Percentiles rank a stretch among this genome's conserved stretches.
phyloP scores from a whole-genome alignment of 2,329 filamentous ascomycete genomes.

The Claviceps monticola region DNA sequence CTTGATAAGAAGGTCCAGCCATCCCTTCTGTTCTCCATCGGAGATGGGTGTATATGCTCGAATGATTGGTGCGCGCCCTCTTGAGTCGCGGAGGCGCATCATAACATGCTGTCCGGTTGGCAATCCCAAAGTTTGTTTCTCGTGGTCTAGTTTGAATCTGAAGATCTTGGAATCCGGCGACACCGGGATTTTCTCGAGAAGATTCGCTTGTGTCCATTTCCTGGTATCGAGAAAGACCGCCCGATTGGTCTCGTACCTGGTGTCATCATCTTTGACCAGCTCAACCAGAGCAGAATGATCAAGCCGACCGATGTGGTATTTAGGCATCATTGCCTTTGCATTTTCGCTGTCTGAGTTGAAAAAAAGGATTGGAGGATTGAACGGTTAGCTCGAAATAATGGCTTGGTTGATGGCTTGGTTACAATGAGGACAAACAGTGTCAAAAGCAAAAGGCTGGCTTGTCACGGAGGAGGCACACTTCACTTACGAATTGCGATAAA shows the following conservation, averaged over 20 bases:
- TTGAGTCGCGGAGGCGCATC: constrained; percentile 64
- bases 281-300: constrained; percentile 40
- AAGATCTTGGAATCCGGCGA: constrained; percentile 74
- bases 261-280: constrained; percentile 32
- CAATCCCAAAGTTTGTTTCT: constrained; percentile 56
- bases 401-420: neutral
- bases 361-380: neutral
- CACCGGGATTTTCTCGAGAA: constrained; percentile 53
- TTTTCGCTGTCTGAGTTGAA: constrained; percentile 65
- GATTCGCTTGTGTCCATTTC: constrained; percentile 57
- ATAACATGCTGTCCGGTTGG: constrained; percentile 80
- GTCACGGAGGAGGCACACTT: neutral
- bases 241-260: constrained; percentile 27
- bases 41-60: constrained; percentile 80
- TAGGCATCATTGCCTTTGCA: constrained; percentile 77
- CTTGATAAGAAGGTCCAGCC: constrained; percentile 66
- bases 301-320: constrained; percentile 73
- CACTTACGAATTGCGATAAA: constrained; percentile 80
- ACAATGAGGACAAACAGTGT: neutral
- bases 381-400: neutral
- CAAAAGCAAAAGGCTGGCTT: neutral
- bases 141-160: constrained; percentile 62
- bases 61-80: constrained; percentile 58
- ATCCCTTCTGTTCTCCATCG: constrained; percentile 42
- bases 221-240: constrained; percentile 57